A percentile compares a stretch with the other conserved stretches of the same genome.
These are phyloP conservation scores for Suhomyces atakaporum DNA, from an alignment of 1,139 yeast genomes.

Conservation along the genomic window DNA sequence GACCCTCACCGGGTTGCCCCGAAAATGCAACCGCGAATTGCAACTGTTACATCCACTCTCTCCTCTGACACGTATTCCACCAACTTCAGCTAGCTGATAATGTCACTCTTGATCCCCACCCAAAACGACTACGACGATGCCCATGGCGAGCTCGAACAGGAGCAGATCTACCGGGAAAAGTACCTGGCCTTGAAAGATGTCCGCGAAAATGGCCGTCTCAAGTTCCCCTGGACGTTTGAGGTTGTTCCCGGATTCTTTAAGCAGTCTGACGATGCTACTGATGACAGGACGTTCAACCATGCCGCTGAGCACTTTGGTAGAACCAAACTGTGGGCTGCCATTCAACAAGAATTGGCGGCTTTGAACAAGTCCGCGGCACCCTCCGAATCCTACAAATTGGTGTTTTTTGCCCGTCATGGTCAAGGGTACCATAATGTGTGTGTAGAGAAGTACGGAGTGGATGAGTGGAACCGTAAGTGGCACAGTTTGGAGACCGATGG, in stretches of 20 bases:
- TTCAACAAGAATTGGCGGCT: conserved; percentile 25
- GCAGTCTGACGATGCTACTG: conserved; percentile 40
- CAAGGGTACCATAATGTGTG: conserved; percentile 49
- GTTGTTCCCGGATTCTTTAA: conserved; percentile 40
- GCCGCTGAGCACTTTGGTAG: conserved; percentile 42
- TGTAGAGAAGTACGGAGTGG: conserved; percentile 42
- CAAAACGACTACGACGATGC: conserved; percentile 25
- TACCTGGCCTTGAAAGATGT: conserved; percentile 12
- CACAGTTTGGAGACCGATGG: conserved; percentile 44
- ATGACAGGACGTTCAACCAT: conserved; percentile 40
- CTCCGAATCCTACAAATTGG: conserved; percentile 36
- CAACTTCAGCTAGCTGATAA: conserved; percentile 3
- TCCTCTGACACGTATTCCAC: too few species aligned
- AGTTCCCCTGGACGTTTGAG: conserved; percentile 37
- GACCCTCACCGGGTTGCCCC: too few species aligned
- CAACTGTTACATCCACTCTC: conserved; percentile 6
- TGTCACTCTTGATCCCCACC: conserved; percentile 26
- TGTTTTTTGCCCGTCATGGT: conserved; percentile 48
- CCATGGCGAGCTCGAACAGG: conserved; percentile 21
- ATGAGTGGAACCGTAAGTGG: conserved; percentile 46
- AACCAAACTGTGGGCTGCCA: conserved; percentile 34
- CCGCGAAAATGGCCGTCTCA: conserved; percentile 11
- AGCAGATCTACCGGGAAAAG: conserved; percentile 13
- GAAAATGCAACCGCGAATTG: conserved; percentile 8
- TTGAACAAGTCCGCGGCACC: conserved; percentile 32